Conservation (phyloP, 768 basidiomycete genomes). For the Xerocomus brunneocitrinus region DNA sequence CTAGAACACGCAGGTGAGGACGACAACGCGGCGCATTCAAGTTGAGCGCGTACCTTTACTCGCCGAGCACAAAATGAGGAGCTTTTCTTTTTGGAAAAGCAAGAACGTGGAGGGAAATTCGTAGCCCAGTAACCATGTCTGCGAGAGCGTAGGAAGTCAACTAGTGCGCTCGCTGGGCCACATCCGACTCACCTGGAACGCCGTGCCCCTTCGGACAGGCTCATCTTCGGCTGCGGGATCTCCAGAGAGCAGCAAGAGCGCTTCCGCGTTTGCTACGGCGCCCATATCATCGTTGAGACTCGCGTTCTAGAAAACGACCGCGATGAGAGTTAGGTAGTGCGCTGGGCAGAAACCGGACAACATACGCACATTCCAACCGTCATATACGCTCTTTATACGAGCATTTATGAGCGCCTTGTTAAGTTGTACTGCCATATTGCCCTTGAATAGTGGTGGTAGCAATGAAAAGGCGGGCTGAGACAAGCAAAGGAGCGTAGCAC, state of each 20-base stretch:
- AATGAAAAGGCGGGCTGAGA: constrained; percentile 10
- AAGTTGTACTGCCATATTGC: constrained; percentile 62
- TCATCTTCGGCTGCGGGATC: constrained; percentile 84
- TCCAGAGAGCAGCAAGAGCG: constrained; percentile 67
- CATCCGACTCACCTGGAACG: constrained; percentile 67
- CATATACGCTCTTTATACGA: constrained; percentile 55
- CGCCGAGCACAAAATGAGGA: constrained; percentile 79
- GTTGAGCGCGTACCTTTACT: constrained; percentile 64
- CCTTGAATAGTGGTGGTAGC: constrained; percentile 3
- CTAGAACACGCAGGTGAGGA: constrained; percentile 37
- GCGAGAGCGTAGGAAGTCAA: constrained; percentile 4
- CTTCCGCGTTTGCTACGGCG: constrained; percentile 63
- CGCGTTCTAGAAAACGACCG: constrained; percentile 44
- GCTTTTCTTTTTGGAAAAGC: constrained; percentile 71
- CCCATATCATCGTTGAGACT: constrained; percentile 66
- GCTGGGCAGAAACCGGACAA: constrained; percentile 6
- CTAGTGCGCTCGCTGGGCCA: background rate
- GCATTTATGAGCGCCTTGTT: constrained; percentile 56
- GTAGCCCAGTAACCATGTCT: constrained; percentile 97
- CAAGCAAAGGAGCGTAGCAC: constrained; percentile 15
- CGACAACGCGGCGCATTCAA: constrained; percentile 1
- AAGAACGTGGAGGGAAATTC: constrained; percentile 95
- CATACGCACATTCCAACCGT: constrained; percentile 56
- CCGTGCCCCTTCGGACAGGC: constrained; percentile 85
- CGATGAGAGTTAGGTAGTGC: constrained; percentile 7